Base-by-base conservation (phyloP, 2,329 filamentous ascomycete genomes). In the Alternaria burnsii region DNA sequence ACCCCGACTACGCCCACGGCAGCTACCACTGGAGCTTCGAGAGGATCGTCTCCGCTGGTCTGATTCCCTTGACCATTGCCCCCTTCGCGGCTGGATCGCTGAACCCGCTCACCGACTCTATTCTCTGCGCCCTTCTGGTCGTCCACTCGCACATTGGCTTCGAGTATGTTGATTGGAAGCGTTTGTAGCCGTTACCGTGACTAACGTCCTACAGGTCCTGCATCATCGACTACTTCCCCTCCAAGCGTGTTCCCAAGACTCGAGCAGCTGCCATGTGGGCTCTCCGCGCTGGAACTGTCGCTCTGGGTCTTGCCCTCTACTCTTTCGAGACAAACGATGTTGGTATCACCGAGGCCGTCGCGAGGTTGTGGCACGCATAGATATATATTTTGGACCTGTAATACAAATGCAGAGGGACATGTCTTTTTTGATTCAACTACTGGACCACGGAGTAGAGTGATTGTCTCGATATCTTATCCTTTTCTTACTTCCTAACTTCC, bases 271-370 rank as follows among this genome's bases (percentile, higher is more conserved):
- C 89, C 77, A 87, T 86, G 79, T 98, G 93, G 93, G 83, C 85
- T 38, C 87, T 98, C 65, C 93, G 94, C 75, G 82, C 85, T 46
- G 89, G 87, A 61, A 97, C 96, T 11, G 84, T 94, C 59, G 83
- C 92, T 53, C 92, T 94, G 65, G 93, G 91, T 52, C 86, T 97
- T 68, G 94, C 94, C 59, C 86, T 98, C 75, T 99, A 99, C 82
- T 94, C 98, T 81, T 98, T 98, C 74, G 95, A 99, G 89, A 99
- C 95, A 32, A 98, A 97, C 77, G 95, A 99, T 71, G 93, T 99
- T 53, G 95, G 95, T 68, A 80, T 99, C 61, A 97, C 93, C 9
- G 94, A 97, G 85, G 90, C 89, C 32, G 85, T 97, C 69, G 93
- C 91, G 86, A 88, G 91, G 77, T 84, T 98, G 65, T 99, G 95